Evolutionary conservation across 148 eudicot species (phyloP), one percentile per base, ranked within the genome.

Genomic region (Cornus florida): DNA sequence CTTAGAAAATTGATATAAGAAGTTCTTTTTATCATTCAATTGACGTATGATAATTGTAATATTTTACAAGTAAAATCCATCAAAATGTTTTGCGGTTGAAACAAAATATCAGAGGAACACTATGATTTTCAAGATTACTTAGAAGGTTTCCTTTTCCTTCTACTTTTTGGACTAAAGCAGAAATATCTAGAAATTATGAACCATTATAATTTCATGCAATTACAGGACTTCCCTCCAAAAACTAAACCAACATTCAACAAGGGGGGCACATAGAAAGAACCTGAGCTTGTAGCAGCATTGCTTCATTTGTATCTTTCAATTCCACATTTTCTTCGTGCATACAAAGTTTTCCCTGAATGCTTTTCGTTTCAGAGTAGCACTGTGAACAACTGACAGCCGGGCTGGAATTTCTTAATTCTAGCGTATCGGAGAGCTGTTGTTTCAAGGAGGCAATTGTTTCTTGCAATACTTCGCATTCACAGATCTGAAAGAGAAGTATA

Each of bases 381-480:
- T 79, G 69, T 78, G 87, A 80, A 79, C 76, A 67, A 69, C 74
- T 77, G 67, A 69, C 23, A 38, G 79, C 50, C 69, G 82, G 83
- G 67, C 23, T 89, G 32, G 71, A 73, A 75, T 84, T 80, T 83
- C 79, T 81, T 73, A 86, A 74, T 38, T 94, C 93, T 57, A 78
- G 53, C 50, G 86, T 84, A 78, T 89, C 91, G 69, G 92, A 83
- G n/a, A 91, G 92, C 87, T 93, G 95, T 83, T 90, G 88, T 86
- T 91, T 89, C 82, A 96, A 85, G 82, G 91, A 84, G 72, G 77
- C 69, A 76, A 90, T 78, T 78, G 91, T 88, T 83, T 79, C 90
- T 80, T 91, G 92, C 85, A 96, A 82, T 76, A 83, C 88, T 86
- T 91, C 90, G 88, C 98, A 94, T 86, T 96, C 98, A 56, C 75